phyloP scores from a whole-genome alignment of 2,329 filamentous ascomycete species.

The Penicillium sp. region DNA sequence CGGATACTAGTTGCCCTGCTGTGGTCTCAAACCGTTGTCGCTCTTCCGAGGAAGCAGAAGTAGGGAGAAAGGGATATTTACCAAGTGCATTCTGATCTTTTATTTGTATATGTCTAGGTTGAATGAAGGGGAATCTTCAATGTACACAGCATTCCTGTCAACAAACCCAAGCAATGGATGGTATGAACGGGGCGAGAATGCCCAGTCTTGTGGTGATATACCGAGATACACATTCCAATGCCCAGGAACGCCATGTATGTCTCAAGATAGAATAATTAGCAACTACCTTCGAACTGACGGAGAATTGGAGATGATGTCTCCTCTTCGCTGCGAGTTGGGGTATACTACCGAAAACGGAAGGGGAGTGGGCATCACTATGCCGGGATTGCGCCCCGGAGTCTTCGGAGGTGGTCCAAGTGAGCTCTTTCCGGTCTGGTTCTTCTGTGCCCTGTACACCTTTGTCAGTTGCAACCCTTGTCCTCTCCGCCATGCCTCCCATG shows the following conservation, averaged over 20 bases:
- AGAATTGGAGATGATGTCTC: background rate
- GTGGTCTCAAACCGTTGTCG: background rate
- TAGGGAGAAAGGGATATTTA: background rate
- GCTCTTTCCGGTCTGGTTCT: constrained; percentile 15
- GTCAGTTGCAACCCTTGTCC: constrained; percentile 8
- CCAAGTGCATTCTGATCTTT: background rate
- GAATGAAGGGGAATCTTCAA: constrained; percentile 1
- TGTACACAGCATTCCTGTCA: constrained; percentile 17
- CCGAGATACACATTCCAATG: constrained; percentile 1
- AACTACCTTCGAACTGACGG: background rate
- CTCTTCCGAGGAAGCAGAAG: background rate
- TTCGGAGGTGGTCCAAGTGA: background rate
- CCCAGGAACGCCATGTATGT: background rate
- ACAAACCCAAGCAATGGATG: constrained; percentile 10
- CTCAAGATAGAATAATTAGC: background rate
- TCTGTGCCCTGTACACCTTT: background rate
- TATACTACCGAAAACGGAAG: constrained; percentile 30
- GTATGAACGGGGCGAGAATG: constrained; percentile 11
- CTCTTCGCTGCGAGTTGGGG: constrained; percentile 1
- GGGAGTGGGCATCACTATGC: constrained; percentile 15
- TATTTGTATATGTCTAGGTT: constrained; percentile 3
- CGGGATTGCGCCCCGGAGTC: background rate
- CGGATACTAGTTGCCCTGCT: background rate
- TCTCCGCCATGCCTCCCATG: constrained; percentile 10
- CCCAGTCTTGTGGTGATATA: background rate